phyloP scores from a whole-genome alignment of 1,139 yeast species.

The Ogataea hybrid region DNA sequence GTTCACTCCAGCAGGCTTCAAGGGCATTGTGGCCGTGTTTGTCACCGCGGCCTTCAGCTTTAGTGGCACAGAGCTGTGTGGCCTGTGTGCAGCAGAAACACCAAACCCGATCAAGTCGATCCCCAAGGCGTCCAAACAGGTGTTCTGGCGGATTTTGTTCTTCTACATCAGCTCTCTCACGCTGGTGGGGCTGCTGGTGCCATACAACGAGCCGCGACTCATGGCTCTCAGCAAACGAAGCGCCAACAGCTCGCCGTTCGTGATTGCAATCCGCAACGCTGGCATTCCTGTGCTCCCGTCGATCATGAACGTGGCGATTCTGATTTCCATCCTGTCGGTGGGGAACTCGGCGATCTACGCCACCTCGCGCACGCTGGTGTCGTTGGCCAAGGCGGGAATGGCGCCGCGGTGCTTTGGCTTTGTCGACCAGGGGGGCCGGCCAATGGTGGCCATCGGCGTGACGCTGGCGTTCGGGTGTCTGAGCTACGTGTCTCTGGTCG shows the following conservation, averaged over 20 bases:
- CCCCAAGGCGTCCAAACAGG: slow-evolving; percentile 74
- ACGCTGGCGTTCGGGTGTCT: slow-evolving; percentile 56
- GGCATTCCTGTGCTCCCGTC: slow-evolving; percentile 46
- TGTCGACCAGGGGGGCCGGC: slow-evolving; percentile 58
- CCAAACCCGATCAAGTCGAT: slow-evolving; percentile 45
- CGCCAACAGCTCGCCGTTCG: slow-evolving; percentile 48
- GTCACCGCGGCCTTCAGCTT: slow-evolving; percentile 55
- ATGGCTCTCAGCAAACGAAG: slow-evolving; percentile 35
- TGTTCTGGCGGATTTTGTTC: slow-evolving; percentile 66
- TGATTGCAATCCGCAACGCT: slow-evolving; percentile 46
- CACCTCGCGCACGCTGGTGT: slow-evolving; percentile 51
- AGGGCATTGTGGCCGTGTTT: slow-evolving; percentile 47
- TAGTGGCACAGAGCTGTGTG: slow-evolving; percentile 50
- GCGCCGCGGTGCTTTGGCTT: slow-evolving; percentile 45
- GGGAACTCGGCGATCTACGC: slow-evolving; percentile 56
- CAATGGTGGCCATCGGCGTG: slow-evolving; percentile 49
- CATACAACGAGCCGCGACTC: slow-evolving; percentile 51
- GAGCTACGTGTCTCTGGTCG: slow-evolving; percentile 56
- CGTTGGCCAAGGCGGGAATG: slow-evolving; percentile 44
- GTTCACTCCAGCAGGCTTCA: slow-evolving; percentile 53
- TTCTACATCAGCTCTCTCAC: slow-evolving; percentile 52
- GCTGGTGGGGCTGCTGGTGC: slow-evolving; percentile 49
- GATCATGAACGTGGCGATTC: slow-evolving; percentile 51
- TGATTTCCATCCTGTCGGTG: slow-evolving; percentile 49
- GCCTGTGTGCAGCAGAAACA: slow-evolving; percentile 49